phyloP scores from a whole-genome alignment of 371 early-diverging fungal species.

The Hamiltosporidium magnivora region DNA sequence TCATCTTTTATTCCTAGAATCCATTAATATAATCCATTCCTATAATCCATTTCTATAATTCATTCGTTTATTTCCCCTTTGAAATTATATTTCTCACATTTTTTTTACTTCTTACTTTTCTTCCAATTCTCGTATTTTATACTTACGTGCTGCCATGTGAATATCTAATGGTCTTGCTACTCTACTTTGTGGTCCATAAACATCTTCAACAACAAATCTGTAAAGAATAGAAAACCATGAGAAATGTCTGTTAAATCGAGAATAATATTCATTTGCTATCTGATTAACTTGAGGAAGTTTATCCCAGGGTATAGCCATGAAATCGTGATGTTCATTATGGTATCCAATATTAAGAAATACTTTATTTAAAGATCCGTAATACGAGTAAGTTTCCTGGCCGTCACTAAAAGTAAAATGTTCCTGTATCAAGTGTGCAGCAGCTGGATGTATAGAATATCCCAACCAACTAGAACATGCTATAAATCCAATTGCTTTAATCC shows the following conservation, averaged over 20 bases:
- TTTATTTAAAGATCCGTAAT: conserved; percentile 75
- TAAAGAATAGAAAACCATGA: conserved; percentile 72
- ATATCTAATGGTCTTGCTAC: conserved; percentile 58
- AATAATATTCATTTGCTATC: conserved; percentile 75
- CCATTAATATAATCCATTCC: too few species aligned
- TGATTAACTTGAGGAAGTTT: conserved; percentile 65
- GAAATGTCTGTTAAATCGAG: conserved; percentile 62
- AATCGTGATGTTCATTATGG: conserved; percentile 94
- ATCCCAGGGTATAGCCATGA: conserved; percentile 71
- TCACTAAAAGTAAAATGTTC: conserved; percentile 85
- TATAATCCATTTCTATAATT: too few species aligned
- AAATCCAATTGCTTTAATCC: conserved; percentile 62
- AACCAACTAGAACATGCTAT: conserved; percentile 66
- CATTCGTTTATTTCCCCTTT: too few species aligned
- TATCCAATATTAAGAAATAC: conserved; percentile 72
- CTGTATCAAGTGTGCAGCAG: conserved; percentile 84
- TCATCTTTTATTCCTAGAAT: too few species aligned
- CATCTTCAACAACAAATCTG: conserved; percentile 63
- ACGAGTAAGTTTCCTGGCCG: conserved; percentile 85
- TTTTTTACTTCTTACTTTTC: too few species aligned
- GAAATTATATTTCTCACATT: too few species aligned
- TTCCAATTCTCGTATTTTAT: too few species aligned
- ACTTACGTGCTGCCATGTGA: neutral
- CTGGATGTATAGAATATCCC: conserved; percentile 78
- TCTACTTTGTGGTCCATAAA: conserved; percentile 68